These are phyloP conservation scores for Tylopilus sp. DNA, from an alignment of 768 basidiomycete genomes.

Conservation along the genomic window DNA sequence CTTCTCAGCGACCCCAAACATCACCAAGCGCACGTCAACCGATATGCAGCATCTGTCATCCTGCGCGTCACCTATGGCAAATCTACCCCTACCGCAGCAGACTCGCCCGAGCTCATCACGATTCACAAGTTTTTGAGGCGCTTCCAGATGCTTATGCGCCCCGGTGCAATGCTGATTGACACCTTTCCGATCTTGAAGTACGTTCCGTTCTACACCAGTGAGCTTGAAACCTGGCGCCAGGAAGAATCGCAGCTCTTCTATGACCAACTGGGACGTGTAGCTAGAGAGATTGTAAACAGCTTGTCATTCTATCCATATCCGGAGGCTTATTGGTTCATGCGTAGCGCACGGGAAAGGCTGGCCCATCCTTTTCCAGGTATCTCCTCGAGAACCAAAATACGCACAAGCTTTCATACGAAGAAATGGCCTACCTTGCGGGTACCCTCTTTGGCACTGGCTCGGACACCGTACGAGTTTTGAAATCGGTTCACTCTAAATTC, in stretches of 20 bases:
- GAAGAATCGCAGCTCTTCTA: slow-evolving; percentile 58
- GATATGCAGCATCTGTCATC: slow-evolving; percentile 35
- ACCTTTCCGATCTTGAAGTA: slow-evolving; percentile 38
- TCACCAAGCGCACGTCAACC: slow-evolving; percentile 56
- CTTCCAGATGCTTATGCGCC: slow-evolving; percentile 35
- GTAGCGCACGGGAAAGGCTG: slow-evolving; percentile 22
- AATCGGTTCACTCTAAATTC: neutral
- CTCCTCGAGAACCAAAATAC: slow-evolving; percentile 53
- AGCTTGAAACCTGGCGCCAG: slow-evolving; percentile 51
- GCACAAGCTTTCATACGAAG: slow-evolving; percentile 51
- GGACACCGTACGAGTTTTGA: slow-evolving; percentile 44
- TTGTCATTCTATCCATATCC: neutral
- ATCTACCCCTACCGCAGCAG: slow-evolving; percentile 26
- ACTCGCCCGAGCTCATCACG: slow-evolving; percentile 31
- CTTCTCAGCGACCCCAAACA: slow-evolving; percentile 31
- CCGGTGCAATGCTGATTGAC: slow-evolving; percentile 36
- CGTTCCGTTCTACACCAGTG: slow-evolving; percentile 59
- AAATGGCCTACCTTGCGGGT: slow-evolving; percentile 61
- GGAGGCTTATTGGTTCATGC: neutral
- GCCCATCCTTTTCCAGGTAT: slow-evolving; percentile 53
- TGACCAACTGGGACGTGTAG: slow-evolving; percentile 46
- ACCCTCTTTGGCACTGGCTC: slow-evolving; percentile 66
- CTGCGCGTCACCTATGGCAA: slow-evolving; percentile 36
- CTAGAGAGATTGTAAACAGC: slow-evolving; percentile 38
- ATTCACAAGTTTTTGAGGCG: slow-evolving; percentile 35